Evolutionary conservation across 352 stramenopile species (phyloP).

Genomic region (Pythium coloratum): DNA sequence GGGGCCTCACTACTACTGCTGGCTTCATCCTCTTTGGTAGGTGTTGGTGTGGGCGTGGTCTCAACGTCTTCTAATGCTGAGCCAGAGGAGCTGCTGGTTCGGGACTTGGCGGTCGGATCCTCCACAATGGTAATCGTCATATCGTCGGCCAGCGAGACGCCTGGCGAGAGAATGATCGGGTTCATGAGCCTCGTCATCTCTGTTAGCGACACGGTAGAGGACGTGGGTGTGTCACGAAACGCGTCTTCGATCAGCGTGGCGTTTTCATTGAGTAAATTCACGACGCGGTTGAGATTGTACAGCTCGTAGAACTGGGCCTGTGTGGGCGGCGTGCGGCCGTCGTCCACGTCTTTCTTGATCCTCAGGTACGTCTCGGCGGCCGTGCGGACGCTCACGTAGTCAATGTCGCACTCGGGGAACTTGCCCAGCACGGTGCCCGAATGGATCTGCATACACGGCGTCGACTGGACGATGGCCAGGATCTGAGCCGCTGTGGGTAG

Average conservation of each 20-base stretch:
- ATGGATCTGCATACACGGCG: conserved; percentile 31
- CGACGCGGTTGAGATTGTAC: conserved; percentile 35
- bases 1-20: background rate
- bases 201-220: conserved; percentile 28
- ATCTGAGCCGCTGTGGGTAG: conserved; percentile 45
- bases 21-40: background rate
- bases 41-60: background rate
- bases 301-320: conserved; percentile 35
- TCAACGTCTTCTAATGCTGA: background rate
- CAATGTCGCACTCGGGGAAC: conserved; percentile 51
- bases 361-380: conserved; percentile 28
- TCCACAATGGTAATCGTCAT: conserved; percentile 23
- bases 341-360: conserved; percentile 30
- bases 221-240: conserved; percentile 13
- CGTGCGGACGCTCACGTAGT: conserved; percentile 28
- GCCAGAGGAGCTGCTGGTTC: background rate
- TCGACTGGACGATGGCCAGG: conserved; percentile 38
- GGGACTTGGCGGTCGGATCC: background rate
- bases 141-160: conserved; percentile 20
- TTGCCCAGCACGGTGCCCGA: conserved; percentile 12
- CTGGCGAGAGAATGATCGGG: conserved; percentile 24
- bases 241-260: conserved; percentile 29
- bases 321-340: conserved; percentile 19
- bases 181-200: conserved; percentile 38
- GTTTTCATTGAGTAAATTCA: conserved; percentile 34